These are phyloP conservation scores for Thymus quinquecostatus DNA, from an alignment of 257 asterid genomes.

Conservation along the genomic window DNA sequence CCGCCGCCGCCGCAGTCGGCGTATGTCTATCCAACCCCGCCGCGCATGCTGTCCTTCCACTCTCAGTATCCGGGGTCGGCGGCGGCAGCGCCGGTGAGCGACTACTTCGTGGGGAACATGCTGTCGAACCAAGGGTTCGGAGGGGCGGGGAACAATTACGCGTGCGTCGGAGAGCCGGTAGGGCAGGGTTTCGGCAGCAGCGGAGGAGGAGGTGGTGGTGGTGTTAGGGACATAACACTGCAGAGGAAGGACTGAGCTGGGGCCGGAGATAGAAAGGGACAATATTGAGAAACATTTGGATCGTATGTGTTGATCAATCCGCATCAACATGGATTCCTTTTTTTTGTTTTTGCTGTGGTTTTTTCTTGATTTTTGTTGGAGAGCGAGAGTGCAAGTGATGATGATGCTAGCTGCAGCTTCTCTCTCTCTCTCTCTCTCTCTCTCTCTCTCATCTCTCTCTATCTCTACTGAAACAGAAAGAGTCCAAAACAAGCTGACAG, in stretches of 20 bases:
- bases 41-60: conserved; percentile 53
- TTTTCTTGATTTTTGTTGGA: conserved; percentile 19
- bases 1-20: conserved; percentile 28
- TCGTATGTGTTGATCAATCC: conserved; percentile 47
- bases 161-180: conserved; percentile 88
- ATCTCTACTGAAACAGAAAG: conserved; percentile 31
- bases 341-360: conserved; percentile 20
- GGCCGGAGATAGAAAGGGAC: conserved; percentile 50
- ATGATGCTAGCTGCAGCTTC: not conserved
- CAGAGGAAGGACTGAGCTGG: conserved; percentile 51
- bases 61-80: conserved; percentile 45
- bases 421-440: conserved; percentile 21
- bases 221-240: conserved; percentile 40
- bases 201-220: conserved; percentile 22
- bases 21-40: conserved; percentile 60
- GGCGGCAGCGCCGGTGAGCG: conserved; percentile 32
- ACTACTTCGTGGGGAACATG: conserved; percentile 71
- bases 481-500: conserved; percentile 49
- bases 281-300: conserved; percentile 31
- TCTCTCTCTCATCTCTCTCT: conserved; percentile 7
- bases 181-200: conserved; percentile 42
- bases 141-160: conserved; percentile 40
- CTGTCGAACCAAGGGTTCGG: conserved; percentile 35
- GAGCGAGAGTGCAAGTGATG: conserved; percentile 49
- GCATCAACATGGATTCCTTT: conserved; percentile 57